These are phyloP conservation scores for Botrytis paeoniae DNA, from an alignment of 2,329 filamentous ascomycete genomes.

Conservation along the genomic window DNA sequence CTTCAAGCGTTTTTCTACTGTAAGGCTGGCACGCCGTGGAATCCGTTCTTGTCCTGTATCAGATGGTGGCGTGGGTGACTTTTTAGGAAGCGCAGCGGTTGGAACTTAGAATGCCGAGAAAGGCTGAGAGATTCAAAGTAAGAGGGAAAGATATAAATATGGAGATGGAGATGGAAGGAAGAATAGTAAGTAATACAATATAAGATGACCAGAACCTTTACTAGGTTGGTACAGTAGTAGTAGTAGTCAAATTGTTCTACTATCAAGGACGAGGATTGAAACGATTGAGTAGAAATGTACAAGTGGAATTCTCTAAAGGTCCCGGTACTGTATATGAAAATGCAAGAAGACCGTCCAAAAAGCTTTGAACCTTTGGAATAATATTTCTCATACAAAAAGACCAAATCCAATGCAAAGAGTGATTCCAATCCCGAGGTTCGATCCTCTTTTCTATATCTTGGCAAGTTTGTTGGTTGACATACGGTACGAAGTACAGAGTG, in stretches of 20 bases:
- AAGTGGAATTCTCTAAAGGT: neutral
- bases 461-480: constrained; percentile 6
- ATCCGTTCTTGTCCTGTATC: constrained; percentile 5
- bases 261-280: neutral
- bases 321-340: neutral
- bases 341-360: neutral
- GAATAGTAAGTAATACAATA: neutral
- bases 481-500: neutral
- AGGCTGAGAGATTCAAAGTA: neutral
- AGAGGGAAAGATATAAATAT: neutral
- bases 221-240: neutral
- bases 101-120: neutral
- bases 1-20: constrained; percentile 13
- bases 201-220: neutral
- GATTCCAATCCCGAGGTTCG: neutral
- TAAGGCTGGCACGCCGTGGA: constrained; percentile 2
- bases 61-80: neutral
- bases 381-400: neutral
- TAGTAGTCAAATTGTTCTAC: neutral
- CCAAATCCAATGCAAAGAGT: neutral
- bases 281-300: neutral
- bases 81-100: neutral
- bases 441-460: constrained; percentile 19
- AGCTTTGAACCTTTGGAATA: neutral
- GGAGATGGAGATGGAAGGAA: neutral